Conservation (phyloP, 768 basidiomycete genomes). For the Collybia nuda region DNA sequence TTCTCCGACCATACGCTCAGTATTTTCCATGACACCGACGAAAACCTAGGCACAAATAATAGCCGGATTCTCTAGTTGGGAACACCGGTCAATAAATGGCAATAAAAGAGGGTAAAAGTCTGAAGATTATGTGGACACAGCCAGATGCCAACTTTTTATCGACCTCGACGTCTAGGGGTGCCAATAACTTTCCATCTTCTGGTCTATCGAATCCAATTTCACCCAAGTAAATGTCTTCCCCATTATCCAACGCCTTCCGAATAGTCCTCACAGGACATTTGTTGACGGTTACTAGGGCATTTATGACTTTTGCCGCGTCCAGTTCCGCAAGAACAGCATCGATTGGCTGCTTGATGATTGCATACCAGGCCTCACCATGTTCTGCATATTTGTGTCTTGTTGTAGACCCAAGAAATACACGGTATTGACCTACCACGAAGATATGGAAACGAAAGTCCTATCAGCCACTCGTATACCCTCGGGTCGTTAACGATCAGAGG, state of each 20-base stretch:
- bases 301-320: constrained; percentile 17
- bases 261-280: constrained; percentile 46
- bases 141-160: constrained; percentile 37
- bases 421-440: constrained; percentile 19
- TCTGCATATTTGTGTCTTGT: not conserved
- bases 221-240: constrained; percentile 52
- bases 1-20: constrained; percentile 42
- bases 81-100: too few relatives aligned
- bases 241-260: constrained; percentile 53
- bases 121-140: constrained; percentile 9
- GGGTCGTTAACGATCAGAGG: constrained; percentile 48
- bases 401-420: constrained; percentile 19
- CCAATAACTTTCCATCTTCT: constrained; percentile 11
- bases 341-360: not conserved
- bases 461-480: constrained; percentile 43
- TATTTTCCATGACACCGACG: constrained; percentile 34
- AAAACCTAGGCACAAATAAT: too few relatives aligned
- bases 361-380: not conserved
- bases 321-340: constrained; percentile 18
- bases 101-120: too few relatives aligned
- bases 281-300: constrained; percentile 28
- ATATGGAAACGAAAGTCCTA: constrained; percentile 54
- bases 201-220: constrained; percentile 33
- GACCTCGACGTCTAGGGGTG: constrained; percentile 10
- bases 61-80: too few relatives aligned